Evolutionary conservation across 176 grass and related monocot species (phyloP).

Genomic region (sorghum (Sorghum bicolor)): Sorghum_bicolor_NCBIv3 NC_012879.2:3376001-3376500

Average conservation of each 20-base stretch:
- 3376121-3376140: not conserved
- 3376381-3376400: slow-evolving; percentile 6
- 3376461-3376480: not conserved
- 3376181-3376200: slow-evolving; percentile 5
- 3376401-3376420: slow-evolving; percentile 5
- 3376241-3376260: not conserved
- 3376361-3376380: not conserved
- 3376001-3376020: not conserved
- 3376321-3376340: not conserved
- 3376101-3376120: not conserved
- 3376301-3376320: not conserved
- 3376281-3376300: not conserved
- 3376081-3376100: not conserved
- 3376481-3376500: not conserved
- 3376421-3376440: not conserved
- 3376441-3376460: not conserved
- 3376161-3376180: not conserved
- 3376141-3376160: not conserved
- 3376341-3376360: not conserved
- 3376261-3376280: not conserved
- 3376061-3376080: not conserved
- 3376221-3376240: not conserved
- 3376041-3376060: not conserved
- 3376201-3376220: not conserved
- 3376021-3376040: not conserved